A percentile compares a stretch with the other conserved stretches of the same genome.
Evolutionary conservation across 2,329 filamentous ascomycete genomes (phyloP).

Genomic region (Tricladium varicosporioides): DNA sequence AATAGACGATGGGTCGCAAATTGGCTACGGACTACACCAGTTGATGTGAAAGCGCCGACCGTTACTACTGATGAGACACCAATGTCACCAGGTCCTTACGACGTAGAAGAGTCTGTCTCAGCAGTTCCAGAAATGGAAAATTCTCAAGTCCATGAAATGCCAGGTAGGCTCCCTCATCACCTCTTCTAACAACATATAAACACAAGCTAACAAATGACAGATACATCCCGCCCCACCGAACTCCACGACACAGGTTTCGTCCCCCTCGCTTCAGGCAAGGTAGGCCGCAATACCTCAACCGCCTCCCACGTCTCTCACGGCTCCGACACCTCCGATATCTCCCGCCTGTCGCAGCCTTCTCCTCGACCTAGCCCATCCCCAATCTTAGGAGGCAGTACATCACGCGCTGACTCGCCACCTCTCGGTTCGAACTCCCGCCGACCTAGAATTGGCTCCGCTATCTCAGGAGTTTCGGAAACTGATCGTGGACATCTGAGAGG

Average conservation of each 20-base stretch:
- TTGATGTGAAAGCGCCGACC: conserved; percentile 28
- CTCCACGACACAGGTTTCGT: conserved; percentile 25
- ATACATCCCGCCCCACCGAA: conserved; percentile 26
- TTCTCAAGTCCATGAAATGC: conserved; percentile 34
- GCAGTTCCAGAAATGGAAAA: conserved; percentile 27
- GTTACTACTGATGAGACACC: conserved; percentile 31
- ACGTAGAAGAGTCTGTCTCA: conserved; percentile 12
- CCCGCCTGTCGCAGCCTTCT: conserved; percentile 9
- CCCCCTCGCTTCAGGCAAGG: neutral
- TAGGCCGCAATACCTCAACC: conserved; percentile 17
- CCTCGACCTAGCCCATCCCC: conserved; percentile 14
- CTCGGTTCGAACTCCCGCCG: conserved; percentile 5
- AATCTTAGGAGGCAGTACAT: neutral
- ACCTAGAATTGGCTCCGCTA: conserved; percentile 8
- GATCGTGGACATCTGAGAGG: conserved; percentile 27
- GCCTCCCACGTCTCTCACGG: conserved; percentile 21
- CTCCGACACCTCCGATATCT: conserved; percentile 1
- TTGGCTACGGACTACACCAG: conserved; percentile 28
- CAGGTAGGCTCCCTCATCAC: conserved; percentile 26
- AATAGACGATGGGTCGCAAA: conserved; percentile 24
- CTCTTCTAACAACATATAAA: neutral
- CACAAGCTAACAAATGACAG: conserved; percentile 12
- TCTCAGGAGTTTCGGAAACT: conserved; percentile 20
- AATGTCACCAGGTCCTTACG: conserved; percentile 14
- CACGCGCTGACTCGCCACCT: conserved; percentile 20